phyloP scores from a whole-genome alignment of 208 protist genomes.

The Balamuthia mandrillaris region DNA sequence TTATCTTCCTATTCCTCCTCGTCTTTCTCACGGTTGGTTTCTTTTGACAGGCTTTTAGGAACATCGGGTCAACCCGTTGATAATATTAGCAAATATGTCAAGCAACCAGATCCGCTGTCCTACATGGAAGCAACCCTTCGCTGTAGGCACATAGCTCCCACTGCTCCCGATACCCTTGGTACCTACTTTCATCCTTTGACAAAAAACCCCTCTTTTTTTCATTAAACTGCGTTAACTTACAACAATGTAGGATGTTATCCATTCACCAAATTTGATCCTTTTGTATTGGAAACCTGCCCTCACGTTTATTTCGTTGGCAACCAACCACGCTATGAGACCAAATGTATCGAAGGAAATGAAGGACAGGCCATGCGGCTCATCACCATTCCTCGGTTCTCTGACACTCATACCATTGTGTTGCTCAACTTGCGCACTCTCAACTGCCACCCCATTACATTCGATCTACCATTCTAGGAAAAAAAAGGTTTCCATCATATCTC shows the following conservation, averaged over 20 bases:
- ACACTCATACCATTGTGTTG: constrained; percentile 41
- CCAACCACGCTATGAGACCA: constrained; percentile 40
- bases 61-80: constrained; percentile 61
- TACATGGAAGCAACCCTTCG: constrained; percentile 44
- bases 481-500: too few relatives aligned
- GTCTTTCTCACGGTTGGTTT: too few relatives aligned
- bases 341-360: constrained; percentile 33
- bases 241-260: constrained; percentile 41
- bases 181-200: not conserved
- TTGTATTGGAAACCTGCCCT: constrained; percentile 57
- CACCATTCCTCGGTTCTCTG: constrained; percentile 45
- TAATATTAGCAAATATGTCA: constrained; percentile 49
- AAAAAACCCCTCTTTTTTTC: not conserved
- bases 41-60: constrained; percentile 42
- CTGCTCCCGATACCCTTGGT: constrained; percentile 57
- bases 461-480: too few relatives aligned
- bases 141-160: constrained; percentile 62
- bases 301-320: constrained; percentile 60
- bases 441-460: constrained; percentile 30
- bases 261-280: constrained; percentile 56
- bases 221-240: not conserved
- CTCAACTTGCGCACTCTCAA: constrained; percentile 44
- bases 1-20: not conserved
- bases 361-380: constrained; percentile 44
- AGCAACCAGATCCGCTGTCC: constrained; percentile 19